phyloP scores from a whole-genome alignment of 179 eudicot genomes.

The Carnegiea gigantea region DNA sequence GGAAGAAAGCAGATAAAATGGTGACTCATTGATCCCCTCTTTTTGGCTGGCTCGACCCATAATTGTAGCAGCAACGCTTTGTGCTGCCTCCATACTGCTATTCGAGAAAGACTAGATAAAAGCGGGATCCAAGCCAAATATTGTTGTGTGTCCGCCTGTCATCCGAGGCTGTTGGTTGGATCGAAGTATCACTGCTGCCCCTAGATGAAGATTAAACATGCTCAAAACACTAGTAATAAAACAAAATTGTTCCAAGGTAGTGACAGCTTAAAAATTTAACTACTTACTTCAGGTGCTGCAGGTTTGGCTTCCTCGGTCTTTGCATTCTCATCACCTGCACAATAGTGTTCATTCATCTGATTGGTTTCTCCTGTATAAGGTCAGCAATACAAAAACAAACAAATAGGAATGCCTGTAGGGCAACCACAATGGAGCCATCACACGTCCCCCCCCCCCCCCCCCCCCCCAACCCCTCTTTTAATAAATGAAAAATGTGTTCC shows the following conservation, averaged over 20 bases:
- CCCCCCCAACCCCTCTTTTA: too few species aligned
- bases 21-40: conserved; percentile 2
- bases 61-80: conserved; percentile 8
- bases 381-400: too few species aligned
- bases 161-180: too few species aligned
- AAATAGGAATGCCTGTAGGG: not conserved
- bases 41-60: conserved; percentile 8
- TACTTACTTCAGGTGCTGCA: conserved; percentile 57
- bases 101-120: not conserved
- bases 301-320: conserved; percentile 62
- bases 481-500: too few species aligned
- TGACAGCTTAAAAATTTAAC: not conserved
- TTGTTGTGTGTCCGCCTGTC: not conserved
- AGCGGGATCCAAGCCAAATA: conserved; percentile 6
- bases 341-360: not conserved
- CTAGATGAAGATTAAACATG: conserved; percentile 11
- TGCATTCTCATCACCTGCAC: conserved; percentile 58
- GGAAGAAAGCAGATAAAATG: not conserved
- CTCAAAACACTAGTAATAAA: not conserved
- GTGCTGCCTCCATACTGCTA: not conserved
- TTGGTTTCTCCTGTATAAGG: not conserved
- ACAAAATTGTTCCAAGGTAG: not conserved
- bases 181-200: conserved; percentile 12
- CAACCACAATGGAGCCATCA: too few species aligned
- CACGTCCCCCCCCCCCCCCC: too few species aligned